Evolutionary conservation across 2,329 filamentous ascomycete genomes (phyloP), one percentile per base, ranked within the genome.

Genomic region (Nigrospora osmanthi): DNA sequence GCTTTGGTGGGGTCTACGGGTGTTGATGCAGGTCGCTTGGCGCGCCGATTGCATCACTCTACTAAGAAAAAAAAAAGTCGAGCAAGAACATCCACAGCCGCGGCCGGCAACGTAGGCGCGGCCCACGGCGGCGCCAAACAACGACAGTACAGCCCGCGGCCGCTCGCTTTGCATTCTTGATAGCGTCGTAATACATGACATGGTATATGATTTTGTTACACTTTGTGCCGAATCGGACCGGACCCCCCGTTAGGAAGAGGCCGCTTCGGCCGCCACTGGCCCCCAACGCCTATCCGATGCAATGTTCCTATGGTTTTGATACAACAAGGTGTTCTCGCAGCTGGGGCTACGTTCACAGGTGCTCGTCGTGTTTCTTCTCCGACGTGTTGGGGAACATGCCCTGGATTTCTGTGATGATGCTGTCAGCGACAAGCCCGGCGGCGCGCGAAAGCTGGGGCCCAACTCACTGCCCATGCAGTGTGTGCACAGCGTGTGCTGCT

Each of bases 401-500:
- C 51, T 64, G 68, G 58, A 76, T 70, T 43, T 72, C 73, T 76
- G 41, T 11, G 38, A 5, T 28, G n/a, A 5, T 28, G n/a, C 34
- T 17, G 38, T 42, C 13, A 42, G 40, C 32, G 16, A 30, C 16
- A 9, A 12, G 28, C 11, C 33, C 15, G 13, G n/a, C 33, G 17
- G 14, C 16, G 17, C 17, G 4, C n/a, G 11, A 19, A 13, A 16
- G 17, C 31, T 19, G 13, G 23, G 33, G 32, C 32, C 17, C 40
- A 44, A 69, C 82, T 58, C 76, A 95, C 90, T 85, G 64, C 80
- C 73, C 49, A 95, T 83, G 66, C 93, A 98, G 59, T 87, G 82
- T 16, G 89, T 83, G 66, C 93, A 98, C 52, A 98, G 65, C 33
- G 89, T 72, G 70, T 98, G 93, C 59, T 89, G 84, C 61, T 89